Evolutionary conservation across 805 yeast genomes (phyloP).

Genomic region (Blastobotrys muscicola): DNA sequence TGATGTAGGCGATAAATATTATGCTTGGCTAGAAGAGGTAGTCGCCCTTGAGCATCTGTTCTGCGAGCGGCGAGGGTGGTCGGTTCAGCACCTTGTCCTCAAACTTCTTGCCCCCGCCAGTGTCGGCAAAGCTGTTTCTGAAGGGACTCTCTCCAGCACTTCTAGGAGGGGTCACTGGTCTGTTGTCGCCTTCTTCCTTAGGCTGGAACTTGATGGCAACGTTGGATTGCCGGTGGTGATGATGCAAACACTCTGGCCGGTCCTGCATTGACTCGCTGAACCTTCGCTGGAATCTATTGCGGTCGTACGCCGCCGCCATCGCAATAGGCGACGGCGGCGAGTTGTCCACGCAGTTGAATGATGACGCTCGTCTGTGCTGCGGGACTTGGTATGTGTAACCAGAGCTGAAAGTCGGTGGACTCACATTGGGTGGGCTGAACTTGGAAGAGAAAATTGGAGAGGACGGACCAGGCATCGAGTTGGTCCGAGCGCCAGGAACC

Average conservation of each 20-base stretch:
- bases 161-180: not conserved
- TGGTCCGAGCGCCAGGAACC: too few relatives aligned
- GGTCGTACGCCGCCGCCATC: too few relatives aligned
- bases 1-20: too few relatives aligned
- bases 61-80: constrained; percentile 27
- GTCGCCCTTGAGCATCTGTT: constrained; percentile 28
- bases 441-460: too few relatives aligned
- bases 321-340: too few relatives aligned
- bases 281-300: constrained; percentile 1
- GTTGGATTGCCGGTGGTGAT: constrained; percentile 23
- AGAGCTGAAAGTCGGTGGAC: too few relatives aligned
- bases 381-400: too few relatives aligned
- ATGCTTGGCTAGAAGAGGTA: constrained; percentile 13
- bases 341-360: too few relatives aligned
- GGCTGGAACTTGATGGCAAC: constrained; percentile 22
- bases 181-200: constrained; percentile 1
- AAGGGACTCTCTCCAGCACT: not conserved
- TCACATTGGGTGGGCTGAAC: too few relatives aligned
- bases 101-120: constrained; percentile 5
- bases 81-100: constrained; percentile 12
- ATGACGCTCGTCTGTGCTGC: too few relatives aligned
- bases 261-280: constrained; percentile 2
- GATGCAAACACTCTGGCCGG: constrained; percentile 13
- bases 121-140: not conserved
- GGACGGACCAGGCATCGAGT: too few relatives aligned